These are phyloP conservation scores for Aspergillus fijiensis DNA, from an alignment of 2,329 filamentous ascomycete genomes.

Conservation along the genomic window DNA sequence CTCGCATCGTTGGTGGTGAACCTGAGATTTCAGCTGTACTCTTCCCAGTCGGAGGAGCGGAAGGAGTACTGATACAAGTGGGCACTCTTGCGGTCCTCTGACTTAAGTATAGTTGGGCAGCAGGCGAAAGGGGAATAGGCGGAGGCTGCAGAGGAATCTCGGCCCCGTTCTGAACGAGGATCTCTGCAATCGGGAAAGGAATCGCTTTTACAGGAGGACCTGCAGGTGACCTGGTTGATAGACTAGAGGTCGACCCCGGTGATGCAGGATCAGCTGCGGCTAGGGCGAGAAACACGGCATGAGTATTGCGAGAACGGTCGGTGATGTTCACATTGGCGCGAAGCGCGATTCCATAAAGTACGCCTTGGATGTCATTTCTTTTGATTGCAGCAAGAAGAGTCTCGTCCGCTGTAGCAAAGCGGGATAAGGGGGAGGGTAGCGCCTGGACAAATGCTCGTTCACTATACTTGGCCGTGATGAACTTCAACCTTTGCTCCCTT, in stretches of 20 bases:
- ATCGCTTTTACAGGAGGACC: constrained; percentile 48
- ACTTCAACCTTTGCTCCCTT: constrained; percentile 85
- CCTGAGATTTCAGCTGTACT: constrained; percentile 57
- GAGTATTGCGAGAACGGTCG: constrained; percentile 84
- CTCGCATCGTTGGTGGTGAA: constrained; percentile 57
- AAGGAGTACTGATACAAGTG: constrained; percentile 37
- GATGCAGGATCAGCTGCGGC: constrained; percentile 88
- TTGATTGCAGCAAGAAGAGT: constrained; percentile 90
- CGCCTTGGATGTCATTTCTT: constrained; percentile 90
- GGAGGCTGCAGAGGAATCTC: constrained; percentile 75
- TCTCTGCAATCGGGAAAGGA: constrained; percentile 84
- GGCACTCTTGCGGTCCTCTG: constrained; percentile 57
- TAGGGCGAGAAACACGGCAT: constrained; percentile 85
- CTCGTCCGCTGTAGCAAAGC: constrained; percentile 78
- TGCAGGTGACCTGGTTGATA: constrained; percentile 29
- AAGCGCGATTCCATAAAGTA: constrained; percentile 85
- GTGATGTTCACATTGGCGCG: constrained; percentile 81
- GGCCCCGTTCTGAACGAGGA: constrained; percentile 90
- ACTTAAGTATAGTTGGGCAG: constrained; percentile 81
- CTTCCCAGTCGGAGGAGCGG: constrained; percentile 42
- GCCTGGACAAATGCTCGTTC: constrained; percentile 80
- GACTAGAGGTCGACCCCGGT: constrained; percentile 52
- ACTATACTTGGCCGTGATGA: constrained; percentile 93
- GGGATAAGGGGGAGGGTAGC: constrained; percentile 67
- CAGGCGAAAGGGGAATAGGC: constrained; percentile 77